phyloP scores from a whole-genome alignment of 108 stramenopile species.

The Skeletonema tropicum region DNA sequence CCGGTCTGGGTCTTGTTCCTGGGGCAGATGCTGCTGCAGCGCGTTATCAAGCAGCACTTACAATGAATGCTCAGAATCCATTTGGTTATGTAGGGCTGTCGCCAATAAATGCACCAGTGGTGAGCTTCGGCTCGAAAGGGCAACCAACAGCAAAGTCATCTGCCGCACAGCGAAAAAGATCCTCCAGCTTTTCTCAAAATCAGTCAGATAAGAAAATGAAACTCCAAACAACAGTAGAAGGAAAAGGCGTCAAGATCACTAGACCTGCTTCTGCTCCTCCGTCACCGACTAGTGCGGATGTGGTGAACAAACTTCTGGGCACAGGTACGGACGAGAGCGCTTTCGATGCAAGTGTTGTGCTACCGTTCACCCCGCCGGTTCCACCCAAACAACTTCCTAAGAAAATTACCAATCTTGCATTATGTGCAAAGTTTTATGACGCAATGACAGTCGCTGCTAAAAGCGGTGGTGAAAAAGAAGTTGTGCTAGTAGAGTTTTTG shows the following conservation, averaged over 20 bases:
- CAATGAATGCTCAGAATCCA: constrained; percentile 37
- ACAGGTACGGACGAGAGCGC: neutral
- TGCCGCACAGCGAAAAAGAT: constrained; percentile 13
- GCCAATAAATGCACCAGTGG: constrained; percentile 13
- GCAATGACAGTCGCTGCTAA: constrained; percentile 15
- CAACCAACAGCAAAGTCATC: neutral
- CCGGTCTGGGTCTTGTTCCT: constrained; percentile 11
- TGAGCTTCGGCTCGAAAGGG: constrained; percentile 10
- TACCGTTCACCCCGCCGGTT: constrained; percentile 31
- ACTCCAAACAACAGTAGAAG: constrained; percentile 4
- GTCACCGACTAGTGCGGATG: constrained; percentile 7
- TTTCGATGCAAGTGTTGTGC: neutral
- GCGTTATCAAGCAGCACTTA: constrained; percentile 21
- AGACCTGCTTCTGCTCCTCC: constrained; percentile 13
- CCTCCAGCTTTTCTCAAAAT: constrained; percentile 23
- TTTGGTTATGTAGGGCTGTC: constrained; percentile 15
- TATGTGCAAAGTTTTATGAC: constrained; percentile 34
- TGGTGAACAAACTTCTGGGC: neutral
- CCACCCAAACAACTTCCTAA: constrained; percentile 21
- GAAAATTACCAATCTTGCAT: constrained; percentile 30
- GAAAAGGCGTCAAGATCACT: neutral
- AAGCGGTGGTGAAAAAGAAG: constrained; percentile 9
- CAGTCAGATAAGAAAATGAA: constrained; percentile 9
- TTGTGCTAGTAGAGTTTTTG: constrained; percentile 39
- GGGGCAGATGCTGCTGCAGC: constrained; percentile 26